Base-by-base conservation (phyloP, 768 basidiomycete species). In the Leccinum uliginosum region DNA sequence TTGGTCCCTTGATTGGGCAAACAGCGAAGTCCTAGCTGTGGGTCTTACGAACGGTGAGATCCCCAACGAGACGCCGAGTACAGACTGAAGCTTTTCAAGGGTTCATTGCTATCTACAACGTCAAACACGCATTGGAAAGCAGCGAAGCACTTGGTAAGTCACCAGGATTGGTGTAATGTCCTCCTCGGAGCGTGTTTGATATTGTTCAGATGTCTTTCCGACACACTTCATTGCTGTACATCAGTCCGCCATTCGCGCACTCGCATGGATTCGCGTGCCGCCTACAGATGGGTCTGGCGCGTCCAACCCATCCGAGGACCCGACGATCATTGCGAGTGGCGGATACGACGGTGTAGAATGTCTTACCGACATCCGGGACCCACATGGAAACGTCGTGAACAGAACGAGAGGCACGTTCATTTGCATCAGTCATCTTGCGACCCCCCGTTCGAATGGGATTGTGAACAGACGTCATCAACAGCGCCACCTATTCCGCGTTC, bases 1-100 rank as follows among this genome's bases (percentile, higher is more conserved):
- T 66, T 88, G 83, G 80, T 80, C 83, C 15, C 77, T 97, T 53
- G 93, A 97, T 62, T 98, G 94, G 94, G 89, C 85, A 0, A 93
- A 91, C 60, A 91, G 91, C 59, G 86, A 89, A 56, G 64, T 85
- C 11, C 70, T 99, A 7, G 93, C 91, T 0, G 83, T 89, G 12
- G 95, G 94, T 0, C 86, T 86, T 26, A 86, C 90, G 3, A 89
- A 91, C 61, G 95, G 96, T 93, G 53, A 51, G 52, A 34, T 19
- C 8, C 7, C 2, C 3, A 12, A n/a, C 11, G 38, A 12, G 11
- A 17, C 4, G 6, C 27, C 43, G n/a, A 0, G 2, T 21, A 6
- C 15, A 9, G 6, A 30, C 6, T 59, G 23, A 61, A 56, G 55
- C 58, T 9, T 64, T 45, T 32, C 30, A 56, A 85, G 83, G 83